Evolutionary conservation across 1,284 basidiomycete genomes (phyloP), one percentile per base, ranked within the genome.

Genomic region (Ganoderma meredithae): DNA sequence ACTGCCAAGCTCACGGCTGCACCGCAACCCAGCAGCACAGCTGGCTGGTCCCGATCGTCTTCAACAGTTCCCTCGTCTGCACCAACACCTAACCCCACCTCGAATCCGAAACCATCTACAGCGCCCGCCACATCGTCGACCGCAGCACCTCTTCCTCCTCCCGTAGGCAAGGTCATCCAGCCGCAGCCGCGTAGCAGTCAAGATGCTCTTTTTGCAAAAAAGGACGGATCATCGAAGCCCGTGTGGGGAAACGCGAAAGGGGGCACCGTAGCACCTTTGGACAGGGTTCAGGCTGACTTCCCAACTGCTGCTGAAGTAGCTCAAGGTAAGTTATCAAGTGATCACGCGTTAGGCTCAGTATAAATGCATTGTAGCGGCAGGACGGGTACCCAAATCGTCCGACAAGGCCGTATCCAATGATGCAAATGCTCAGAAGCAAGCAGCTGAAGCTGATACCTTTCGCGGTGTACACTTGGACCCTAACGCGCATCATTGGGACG

Each of bases 401-500:
- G 79, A 78, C 64, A 77, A 78, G 72, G 76, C 75, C 49, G 73
- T 72, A 12, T 72, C 75, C 7, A 79, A 81, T 1, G 77, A 82
- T 1, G 83, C 71, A 19, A 82, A 83, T 36, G 76, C 84, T 9
- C 85, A 85, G 73, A 90, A 90, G 77, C 88, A 90, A 76, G 90
- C 91, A 69, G 90, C 91, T 74, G 89, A 94, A 74, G 92, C 91
- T n/a, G 96, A 97, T 79, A 93, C 95, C 1, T 98, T 98, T 79
- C 88, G 95, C 55, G 95, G 95, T 0, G 90, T 95, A 1, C 96
- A 97, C 80, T 82, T 98, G 59, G 91, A 97, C 81, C 94, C 95
- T 58, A 96, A 96, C 76, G 90, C 93, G 5, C 94, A 96, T 78
- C 95, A 97, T 77, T 98, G 96, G 96, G 96, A 98, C 75, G 95